Evolutionary conservation across 2,329 filamentous ascomycete species (phyloP).

Genomic region (Arthrobotrys sinensis): DNA sequence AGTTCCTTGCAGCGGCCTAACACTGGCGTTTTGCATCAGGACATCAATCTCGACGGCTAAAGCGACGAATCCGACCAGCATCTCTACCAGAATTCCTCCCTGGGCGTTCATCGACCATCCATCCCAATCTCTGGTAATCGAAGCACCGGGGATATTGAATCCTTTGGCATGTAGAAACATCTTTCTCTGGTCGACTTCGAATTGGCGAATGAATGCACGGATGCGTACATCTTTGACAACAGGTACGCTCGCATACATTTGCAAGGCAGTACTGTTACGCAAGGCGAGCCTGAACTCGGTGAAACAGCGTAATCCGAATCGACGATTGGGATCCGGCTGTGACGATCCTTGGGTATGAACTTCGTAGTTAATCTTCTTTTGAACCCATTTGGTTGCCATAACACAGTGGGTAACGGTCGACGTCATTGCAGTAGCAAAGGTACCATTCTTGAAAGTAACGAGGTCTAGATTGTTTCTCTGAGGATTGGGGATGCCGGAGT

Average conservation of each 20-base stretch:
- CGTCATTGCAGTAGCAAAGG: background rate
- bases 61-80: slow-evolving; percentile 9
- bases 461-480: background rate
- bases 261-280: background rate
- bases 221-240: slow-evolving; percentile 4
- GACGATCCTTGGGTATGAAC: background rate
- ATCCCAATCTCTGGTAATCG: background rate
- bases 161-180: background rate
- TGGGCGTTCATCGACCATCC: slow-evolving; percentile 15
- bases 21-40: background rate
- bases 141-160: background rate
- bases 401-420: background rate
- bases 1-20: background rate
- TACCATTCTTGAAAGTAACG: background rate
- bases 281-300: background rate
- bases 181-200: background rate
- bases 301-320: background rate
- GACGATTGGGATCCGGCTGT: background rate
- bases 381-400: background rate
- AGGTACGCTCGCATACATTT: background rate
- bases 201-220: background rate
- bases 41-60: slow-evolving; percentile 8
- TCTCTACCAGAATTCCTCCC: background rate
- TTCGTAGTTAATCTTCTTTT: background rate
- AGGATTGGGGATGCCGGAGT: background rate